Evolutionary conservation across 2,329 filamentous ascomycete genomes (phyloP).

Genomic region (Ramichloridium luteum): DNA sequence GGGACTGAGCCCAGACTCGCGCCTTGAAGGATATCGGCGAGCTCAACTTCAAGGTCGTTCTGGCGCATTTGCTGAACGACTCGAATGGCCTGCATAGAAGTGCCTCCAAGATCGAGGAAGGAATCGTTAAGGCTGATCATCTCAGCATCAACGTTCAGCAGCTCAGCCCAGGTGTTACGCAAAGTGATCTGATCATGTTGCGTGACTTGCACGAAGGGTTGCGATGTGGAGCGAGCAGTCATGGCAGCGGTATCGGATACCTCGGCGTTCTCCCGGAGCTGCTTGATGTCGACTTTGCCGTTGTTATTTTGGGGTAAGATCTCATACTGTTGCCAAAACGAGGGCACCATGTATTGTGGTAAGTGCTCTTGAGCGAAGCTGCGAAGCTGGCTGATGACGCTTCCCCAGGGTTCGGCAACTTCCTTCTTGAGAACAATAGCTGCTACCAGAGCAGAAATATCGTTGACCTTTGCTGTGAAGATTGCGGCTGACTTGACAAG

Average conservation of each 20-base stretch:
- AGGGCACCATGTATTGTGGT: background rate
- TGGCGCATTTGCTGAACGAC: no score
- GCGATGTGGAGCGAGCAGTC: background rate
- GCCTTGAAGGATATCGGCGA: no score
- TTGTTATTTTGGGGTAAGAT: background rate
- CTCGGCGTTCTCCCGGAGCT: background rate
- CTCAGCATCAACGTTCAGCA: background rate
- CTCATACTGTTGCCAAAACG: background rate
- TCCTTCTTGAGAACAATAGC: no score
- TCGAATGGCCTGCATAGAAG: background rate
- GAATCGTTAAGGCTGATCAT: background rate
- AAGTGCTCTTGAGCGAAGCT: background rate
- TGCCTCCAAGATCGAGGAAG: background rate
- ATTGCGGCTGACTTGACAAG: background rate
- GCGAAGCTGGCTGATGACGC: background rate
- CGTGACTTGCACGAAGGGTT: no score
- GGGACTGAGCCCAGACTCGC: no score
- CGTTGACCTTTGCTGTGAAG: background rate
- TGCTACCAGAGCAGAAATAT: no score
- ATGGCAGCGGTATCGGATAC: background rate
- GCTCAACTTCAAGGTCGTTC: no score
- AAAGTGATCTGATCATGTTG: no score
- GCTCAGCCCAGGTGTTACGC: background rate
- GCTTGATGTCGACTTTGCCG: background rate
- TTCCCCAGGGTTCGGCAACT: no score